Evolutionary conservation across 1,139 yeast genomes (phyloP), one percentile per base, ranked within the genome.

Genomic region (Yamadazyma triangularis): DNA sequence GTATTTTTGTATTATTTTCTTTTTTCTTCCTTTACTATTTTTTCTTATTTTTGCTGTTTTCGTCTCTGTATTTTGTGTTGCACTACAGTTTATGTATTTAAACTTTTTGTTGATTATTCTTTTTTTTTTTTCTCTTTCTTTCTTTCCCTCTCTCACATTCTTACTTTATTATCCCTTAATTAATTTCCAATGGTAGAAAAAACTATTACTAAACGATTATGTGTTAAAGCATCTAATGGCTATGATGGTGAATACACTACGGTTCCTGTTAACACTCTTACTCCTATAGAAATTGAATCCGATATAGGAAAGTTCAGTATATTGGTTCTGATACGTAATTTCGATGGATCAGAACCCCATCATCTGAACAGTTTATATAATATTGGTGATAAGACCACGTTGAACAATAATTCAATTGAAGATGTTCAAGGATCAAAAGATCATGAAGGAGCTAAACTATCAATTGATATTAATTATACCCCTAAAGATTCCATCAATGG

Each of bases 341-440:
- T 71, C 38, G 68, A 64, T 34, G 79, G 79, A 2, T 54, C 74
- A 5, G 44, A 47, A 15, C 53, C 53, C n/a, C 77, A 73, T 39
- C 37, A 44, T 12, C 35, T 45, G 10, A 60, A 62, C 37, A 60
- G 70, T 40, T 48, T 51, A 25, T 61, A 55, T 46, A 63, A 64
- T 34, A 34, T 55, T 4, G 54, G 55, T 5, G 70, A 64, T 30
- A 41, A 47, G 10, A 42, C 42, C 6, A 56, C 40, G 32, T 50
- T 67, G 23, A 48, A 62, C 39, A 59, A 57, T 0, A 49, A 49
- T 9, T 31, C 48, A 3, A 41, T 41, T 19, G 48, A 45, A 10
- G 30, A 27, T 4, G 44, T 38, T 3, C 23, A 19, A 10, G 19
- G 23, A 4, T 23, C 14, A 5, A 21, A 21, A 5, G 12, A 8